These are phyloP conservation scores for Acaromyces ingoldii DNA, from an alignment of 1,284 basidiomycete genomes.

Conservation along the genomic window DNA sequence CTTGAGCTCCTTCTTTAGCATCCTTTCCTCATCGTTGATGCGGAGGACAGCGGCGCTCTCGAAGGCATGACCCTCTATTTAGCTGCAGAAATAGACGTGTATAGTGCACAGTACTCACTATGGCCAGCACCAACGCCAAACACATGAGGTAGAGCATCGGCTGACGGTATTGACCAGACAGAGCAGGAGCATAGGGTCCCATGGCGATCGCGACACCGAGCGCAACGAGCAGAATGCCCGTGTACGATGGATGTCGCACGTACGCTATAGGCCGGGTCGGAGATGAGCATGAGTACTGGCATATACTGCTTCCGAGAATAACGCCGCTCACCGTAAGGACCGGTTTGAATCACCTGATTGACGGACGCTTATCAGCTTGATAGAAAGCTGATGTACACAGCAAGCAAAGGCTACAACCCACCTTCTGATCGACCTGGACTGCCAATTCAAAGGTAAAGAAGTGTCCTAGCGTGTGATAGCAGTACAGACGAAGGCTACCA, in stretches of 20 bases:
- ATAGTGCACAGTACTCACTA: background rate
- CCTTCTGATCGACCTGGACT: slow-evolving; percentile 6
- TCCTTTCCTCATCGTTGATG: slow-evolving; percentile 1
- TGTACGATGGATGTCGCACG: slow-evolving; percentile 10
- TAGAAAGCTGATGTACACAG: background rate
- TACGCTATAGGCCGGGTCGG: background rate
- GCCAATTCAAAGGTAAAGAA: slow-evolving; percentile 7
- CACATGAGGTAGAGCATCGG: background rate
- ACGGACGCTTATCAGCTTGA: no score
- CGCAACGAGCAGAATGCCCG: background rate
- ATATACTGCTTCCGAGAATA: background rate
- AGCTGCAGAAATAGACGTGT: background rate
- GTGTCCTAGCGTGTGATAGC: slow-evolving; percentile 2
- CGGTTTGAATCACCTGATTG: slow-evolving; percentile 2
- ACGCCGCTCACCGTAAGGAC: slow-evolving; percentile 3
- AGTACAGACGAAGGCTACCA: background rate
- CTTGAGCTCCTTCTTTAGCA: background rate
- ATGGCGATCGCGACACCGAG: background rate
- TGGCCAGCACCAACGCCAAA: background rate
- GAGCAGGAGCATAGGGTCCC: background rate
- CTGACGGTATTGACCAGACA: background rate
- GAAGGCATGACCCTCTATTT: background rate
- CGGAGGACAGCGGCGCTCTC: background rate
- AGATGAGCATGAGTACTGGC: background rate
- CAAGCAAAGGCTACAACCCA: background rate